These are phyloP conservation scores for Warburgia ugandensis DNA, from an alignment of 164 flowering plant genomes.

Conservation along the genomic window DNA sequence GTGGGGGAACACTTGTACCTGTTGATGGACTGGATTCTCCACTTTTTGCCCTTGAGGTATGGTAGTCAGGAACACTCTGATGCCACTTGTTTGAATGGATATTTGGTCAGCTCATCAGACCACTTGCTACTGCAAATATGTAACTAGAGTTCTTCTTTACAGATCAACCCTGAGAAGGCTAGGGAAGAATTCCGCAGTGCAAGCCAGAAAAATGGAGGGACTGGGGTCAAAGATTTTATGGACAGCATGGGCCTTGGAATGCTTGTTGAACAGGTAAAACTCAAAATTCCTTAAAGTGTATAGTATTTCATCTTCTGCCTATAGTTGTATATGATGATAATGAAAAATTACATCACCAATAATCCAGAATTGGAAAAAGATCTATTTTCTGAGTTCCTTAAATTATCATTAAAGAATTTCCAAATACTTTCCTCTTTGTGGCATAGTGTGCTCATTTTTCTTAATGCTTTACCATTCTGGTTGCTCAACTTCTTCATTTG, in stretches of 20 bases:
- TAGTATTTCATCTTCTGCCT: background rate
- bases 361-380: background rate
- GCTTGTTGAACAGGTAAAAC: conserved; percentile 81
- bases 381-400: no score
- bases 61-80: background rate
- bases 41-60: conserved; percentile 92
- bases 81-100: background rate
- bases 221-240: conserved; percentile 88
- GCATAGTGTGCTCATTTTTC: no score
- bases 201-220: conserved; percentile 67
- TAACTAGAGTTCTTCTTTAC: conserved; percentile 6
- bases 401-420: no score
- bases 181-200: conserved; percentile 81
- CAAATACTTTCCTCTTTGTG: no score
- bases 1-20: conserved; percentile 80
- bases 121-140: background rate
- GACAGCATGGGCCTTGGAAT: conserved; percentile 97
- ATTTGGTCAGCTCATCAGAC: conserved; percentile 1
- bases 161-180: conserved; percentile 96
- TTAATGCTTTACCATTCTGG: no score
- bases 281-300: background rate
- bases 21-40: conserved; percentile 86
- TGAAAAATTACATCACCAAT: background rate
- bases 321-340: no score
- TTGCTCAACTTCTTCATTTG: no score